phyloP scores from a whole-genome alignment of 352 stramenopile genomes.

The Pythium volutum region DNA sequence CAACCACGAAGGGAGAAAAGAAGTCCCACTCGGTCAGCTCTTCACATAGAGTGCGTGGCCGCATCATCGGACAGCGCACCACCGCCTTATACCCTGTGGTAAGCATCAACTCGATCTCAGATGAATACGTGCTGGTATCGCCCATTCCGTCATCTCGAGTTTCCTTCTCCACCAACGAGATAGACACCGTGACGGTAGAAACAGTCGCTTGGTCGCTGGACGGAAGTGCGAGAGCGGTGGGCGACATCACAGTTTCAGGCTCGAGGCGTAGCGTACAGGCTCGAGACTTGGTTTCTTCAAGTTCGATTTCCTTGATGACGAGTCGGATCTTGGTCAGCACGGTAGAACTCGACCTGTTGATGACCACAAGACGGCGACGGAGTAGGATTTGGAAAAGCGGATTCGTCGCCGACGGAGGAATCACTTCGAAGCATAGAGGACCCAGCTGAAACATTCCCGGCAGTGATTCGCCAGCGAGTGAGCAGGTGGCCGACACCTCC shows the following conservation, averaged over 20 bases:
- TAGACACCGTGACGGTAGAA: neutral
- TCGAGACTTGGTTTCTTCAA: neutral
- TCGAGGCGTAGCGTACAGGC: neutral
- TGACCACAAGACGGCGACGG: neutral
- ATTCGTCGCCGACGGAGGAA: neutral
- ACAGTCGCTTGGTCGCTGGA: neutral
- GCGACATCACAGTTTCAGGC: slow-evolving; percentile 3
- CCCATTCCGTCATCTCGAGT: neutral
- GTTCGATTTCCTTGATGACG: neutral
- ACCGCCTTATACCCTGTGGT: slow-evolving; percentile 2
- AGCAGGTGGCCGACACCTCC: slow-evolving; percentile 1
- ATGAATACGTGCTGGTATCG: slow-evolving; percentile 1
- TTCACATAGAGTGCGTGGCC: neutral
- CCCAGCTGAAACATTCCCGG: slow-evolving; percentile 3
- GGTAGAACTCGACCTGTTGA: slow-evolving; percentile 3
- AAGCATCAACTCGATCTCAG: neutral
- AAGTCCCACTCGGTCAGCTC: neutral
- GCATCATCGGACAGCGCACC: neutral
- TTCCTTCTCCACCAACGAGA: neutral
- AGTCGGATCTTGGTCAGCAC: slow-evolving; percentile 1
- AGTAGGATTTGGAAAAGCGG: slow-evolving; percentile 12
- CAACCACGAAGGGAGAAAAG: slow-evolving; percentile 10
- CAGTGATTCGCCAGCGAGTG: neutral
- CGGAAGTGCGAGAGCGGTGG: neutral
- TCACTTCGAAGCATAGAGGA: neutral